These are phyloP conservation scores for Irpex lacteus DNA, from an alignment of 1,284 basidiomycete species.

Conservation along the genomic window DNA sequence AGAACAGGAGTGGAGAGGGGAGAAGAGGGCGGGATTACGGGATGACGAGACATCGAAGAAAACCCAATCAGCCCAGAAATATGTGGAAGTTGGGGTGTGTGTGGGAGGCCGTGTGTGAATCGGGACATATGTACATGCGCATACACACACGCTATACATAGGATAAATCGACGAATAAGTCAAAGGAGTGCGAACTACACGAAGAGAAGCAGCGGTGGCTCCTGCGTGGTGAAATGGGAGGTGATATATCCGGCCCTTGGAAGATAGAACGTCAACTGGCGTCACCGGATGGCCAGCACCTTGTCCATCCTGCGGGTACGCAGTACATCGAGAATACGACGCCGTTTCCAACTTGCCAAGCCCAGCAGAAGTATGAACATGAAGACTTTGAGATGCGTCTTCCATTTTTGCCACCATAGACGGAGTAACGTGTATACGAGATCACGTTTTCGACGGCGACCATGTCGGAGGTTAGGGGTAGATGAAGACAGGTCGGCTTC, in stretches of 20 bases:
- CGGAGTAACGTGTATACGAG: conserved; percentile 60
- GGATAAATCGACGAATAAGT: not conserved
- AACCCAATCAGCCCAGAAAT: not conserved
- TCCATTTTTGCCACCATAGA: conserved; percentile 69
- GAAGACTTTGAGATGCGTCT: conserved; percentile 34
- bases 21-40: not conserved
- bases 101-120: not conserved
- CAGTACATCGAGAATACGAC: not conserved
- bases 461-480: conserved; percentile 47
- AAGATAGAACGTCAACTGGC: not conserved
- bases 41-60: not conserved
- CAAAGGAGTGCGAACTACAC: not conserved
- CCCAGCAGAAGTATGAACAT: conserved; percentile 21
- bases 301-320: not conserved
- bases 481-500: conserved; percentile 18
- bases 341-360: conserved; percentile 8
- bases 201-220: too few species aligned
- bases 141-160: not conserved
- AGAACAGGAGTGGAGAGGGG: not conserved
- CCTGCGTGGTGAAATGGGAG: too few species aligned
- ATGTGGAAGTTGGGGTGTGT: not conserved
- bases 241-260: not conserved
- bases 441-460: conserved; percentile 69
- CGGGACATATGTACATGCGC: not conserved
- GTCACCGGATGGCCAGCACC: not conserved